Percentiles rank a stretch among this genome's conserved stretches.
Evolutionary conservation across 2,329 filamentous ascomycete genomes (phyloP).

Genomic region (Clarireedia paspali): DNA sequence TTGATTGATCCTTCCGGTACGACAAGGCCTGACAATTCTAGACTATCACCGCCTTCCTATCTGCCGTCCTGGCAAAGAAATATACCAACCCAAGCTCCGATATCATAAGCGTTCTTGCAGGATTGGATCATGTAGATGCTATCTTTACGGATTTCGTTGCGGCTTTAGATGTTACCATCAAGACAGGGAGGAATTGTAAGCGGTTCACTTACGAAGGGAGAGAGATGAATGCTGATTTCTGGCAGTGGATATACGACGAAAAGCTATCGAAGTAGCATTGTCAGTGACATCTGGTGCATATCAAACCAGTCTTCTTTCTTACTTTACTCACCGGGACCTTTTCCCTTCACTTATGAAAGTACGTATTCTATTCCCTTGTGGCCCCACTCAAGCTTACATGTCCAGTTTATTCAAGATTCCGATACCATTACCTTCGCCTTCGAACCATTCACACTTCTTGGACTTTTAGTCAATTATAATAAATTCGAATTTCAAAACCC

Average conservation of each 20-base stretch:
- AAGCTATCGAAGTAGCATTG: constrained; percentile 73
- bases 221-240: constrained; percentile 22
- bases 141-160: constrained; percentile 85
- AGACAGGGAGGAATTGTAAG: constrained; percentile 62
- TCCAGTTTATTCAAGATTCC: constrained; percentile 72
- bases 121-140: constrained; percentile 78
- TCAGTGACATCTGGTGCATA: constrained; percentile 89
- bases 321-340: constrained; percentile 88
- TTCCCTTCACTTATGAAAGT: constrained; percentile 96
- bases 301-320: constrained; percentile 87
- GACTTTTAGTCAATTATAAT: constrained; percentile 93
- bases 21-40: constrained; percentile 42
- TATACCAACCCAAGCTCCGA: constrained; percentile 95
- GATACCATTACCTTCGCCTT: constrained; percentile 56
- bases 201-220: not conserved
- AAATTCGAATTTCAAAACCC: constrained; percentile 99
- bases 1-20: constrained; percentile 1
- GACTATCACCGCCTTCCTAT: constrained; percentile 86
- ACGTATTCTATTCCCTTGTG: constrained; percentile 15
- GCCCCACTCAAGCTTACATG: constrained; percentile 9
- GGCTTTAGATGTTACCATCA: constrained; percentile 74
- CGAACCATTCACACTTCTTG: constrained; percentile 74
- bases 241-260: constrained; percentile 64
- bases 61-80: constrained; percentile 73
- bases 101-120: constrained; percentile 82